A percentile compares a stretch with the other conserved stretches of the same genome.
Evolutionary conservation across 495 filamentous ascomycete genomes (phyloP).

Genomic region (Xylaria flabelliformis): DNA sequence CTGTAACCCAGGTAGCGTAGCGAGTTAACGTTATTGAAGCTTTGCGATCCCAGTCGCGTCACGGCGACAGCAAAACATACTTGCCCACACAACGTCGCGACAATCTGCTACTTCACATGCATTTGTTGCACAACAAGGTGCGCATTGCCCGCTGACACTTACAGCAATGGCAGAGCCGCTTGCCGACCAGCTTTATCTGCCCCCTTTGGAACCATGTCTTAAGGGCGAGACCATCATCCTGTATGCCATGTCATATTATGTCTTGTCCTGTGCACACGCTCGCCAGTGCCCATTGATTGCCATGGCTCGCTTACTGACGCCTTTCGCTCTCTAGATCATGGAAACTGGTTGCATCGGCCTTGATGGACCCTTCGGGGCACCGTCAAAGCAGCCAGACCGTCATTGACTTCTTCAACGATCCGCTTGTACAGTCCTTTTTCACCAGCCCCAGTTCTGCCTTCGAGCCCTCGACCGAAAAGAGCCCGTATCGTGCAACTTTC

Average conservation of each 20-base stretch:
- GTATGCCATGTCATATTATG: slow-evolving; percentile 38
- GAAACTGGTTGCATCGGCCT: slow-evolving; percentile 71
- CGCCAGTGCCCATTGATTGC: not conserved
- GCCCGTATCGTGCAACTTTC: slow-evolving; percentile 60
- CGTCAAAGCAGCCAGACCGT: slow-evolving; percentile 57
- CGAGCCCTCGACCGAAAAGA: slow-evolving; percentile 55
- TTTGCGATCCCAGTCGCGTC: slow-evolving; percentile 33
- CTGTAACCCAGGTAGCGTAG: not conserved
- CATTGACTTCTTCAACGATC: slow-evolving; percentile 69
- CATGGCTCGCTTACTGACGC: slow-evolving; percentile 11
- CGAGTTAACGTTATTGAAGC: slow-evolving; percentile 16
- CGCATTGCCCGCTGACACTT: slow-evolving; percentile 59
- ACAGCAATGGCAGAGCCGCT: slow-evolving; percentile 69
- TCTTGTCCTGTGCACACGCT: not conserved
- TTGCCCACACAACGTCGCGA: slow-evolving; percentile 19
- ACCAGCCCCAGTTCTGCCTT: slow-evolving; percentile 69
- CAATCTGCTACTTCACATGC: slow-evolving; percentile 39
- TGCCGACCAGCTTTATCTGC: slow-evolving; percentile 56
- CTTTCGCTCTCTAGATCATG: slow-evolving; percentile 65
- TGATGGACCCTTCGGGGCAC: slow-evolving; percentile 60
- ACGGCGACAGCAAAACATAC: slow-evolving; percentile 19
- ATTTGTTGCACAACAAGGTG: slow-evolving; percentile 38
- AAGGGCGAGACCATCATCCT: slow-evolving; percentile 51
- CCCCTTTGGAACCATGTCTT: slow-evolving; percentile 55
- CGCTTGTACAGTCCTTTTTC: slow-evolving; percentile 69